These are phyloP conservation scores for Fusarium sp. DNA, from an alignment of 2,329 filamentous ascomycete species.

Conservation along the genomic window DNA sequence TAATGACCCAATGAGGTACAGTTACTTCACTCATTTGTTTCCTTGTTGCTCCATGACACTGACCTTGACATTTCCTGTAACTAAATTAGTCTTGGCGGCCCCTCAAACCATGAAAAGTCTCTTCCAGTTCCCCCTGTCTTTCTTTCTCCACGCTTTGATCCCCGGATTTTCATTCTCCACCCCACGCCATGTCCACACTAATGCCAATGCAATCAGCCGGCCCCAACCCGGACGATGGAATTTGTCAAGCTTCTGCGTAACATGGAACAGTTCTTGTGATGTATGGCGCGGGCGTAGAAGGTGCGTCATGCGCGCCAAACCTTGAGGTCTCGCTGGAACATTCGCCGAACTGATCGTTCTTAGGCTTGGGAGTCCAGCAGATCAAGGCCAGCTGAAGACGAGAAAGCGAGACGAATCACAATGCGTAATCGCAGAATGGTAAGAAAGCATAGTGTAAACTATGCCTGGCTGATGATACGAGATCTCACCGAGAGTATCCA, in stretches of 20 bases:
- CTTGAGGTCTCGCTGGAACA: not conserved
- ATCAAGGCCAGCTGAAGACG: not conserved
- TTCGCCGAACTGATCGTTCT: not conserved
- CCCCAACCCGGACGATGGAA: slow-evolving; percentile 1
- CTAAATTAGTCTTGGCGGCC: slow-evolving; percentile 5
- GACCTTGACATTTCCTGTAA: not conserved
- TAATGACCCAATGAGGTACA: slow-evolving; percentile 14
- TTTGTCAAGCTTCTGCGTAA: slow-evolving; percentile 27
- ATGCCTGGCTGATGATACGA: not conserved
- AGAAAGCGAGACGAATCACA: not conserved
- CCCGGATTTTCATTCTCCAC: slow-evolving; percentile 33
- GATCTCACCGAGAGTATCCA: not conserved
- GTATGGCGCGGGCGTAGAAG: not conserved
- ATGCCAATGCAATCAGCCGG: not conserved
- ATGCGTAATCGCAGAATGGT: not conserved
- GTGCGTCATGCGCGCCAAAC: slow-evolving; percentile 35
- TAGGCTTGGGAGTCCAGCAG: not conserved
- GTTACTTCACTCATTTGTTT: not conserved
- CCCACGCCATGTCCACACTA: slow-evolving; percentile 6
- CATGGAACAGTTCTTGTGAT: not conserved
- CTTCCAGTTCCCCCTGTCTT: slow-evolving; percentile 12
- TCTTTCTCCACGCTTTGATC: slow-evolving; percentile 21
- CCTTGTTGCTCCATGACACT: not conserved
- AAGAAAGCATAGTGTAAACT: not conserved
- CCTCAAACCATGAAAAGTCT: slow-evolving; percentile 1